A percentile compares a stretch with the other conserved stretches of the same genome.
Conservation (phyloP, 371 early-diverging fungal genomes). For the Synchytrium microbalum region DNA sequence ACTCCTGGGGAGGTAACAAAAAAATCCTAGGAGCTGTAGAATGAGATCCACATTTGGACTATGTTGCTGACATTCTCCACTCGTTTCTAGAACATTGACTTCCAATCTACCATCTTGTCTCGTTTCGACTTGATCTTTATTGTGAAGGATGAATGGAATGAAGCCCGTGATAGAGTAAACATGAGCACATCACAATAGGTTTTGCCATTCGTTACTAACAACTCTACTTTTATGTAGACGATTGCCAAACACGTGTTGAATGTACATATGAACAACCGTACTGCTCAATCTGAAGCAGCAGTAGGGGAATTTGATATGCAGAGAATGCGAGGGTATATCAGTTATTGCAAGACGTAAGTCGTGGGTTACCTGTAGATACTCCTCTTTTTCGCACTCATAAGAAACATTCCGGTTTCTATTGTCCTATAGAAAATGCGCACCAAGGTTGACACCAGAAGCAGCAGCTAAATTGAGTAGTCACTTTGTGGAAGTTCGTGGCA, state of each 20-base stretch:
- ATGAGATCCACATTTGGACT: too few relatives aligned
- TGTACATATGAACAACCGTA: slow-evolving; percentile 75
- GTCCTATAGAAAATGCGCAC: slow-evolving; percentile 73
- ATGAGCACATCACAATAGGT: too few relatives aligned
- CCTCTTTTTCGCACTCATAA: background rate
- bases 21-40: background rate
- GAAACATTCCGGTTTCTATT: background rate
- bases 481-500: slow-evolving; percentile 88
- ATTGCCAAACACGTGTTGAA: slow-evolving; percentile 90
- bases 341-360: slow-evolving; percentile 82
- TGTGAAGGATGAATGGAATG: slow-evolving; percentile 85
- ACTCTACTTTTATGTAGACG: slow-evolving; percentile 42
- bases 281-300: slow-evolving; percentile 39
- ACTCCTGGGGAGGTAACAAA: slow-evolving; percentile 74
- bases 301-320: slow-evolving; percentile 76
- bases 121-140: slow-evolving; percentile 98
- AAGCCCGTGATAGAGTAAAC: slow-evolving; percentile 66
- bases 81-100: slow-evolving; percentile 93
- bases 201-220: slow-evolving; percentile 7
- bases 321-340: slow-evolving; percentile 89
- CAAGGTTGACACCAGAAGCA: slow-evolving; percentile 79
- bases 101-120: slow-evolving; percentile 97
- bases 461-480: slow-evolving; percentile 87
- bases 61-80: too few relatives aligned
- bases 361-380: background rate